Percentiles rank a stretch among this genome's conserved stretches.
Evolutionary conservation across 176 grass and related monocot species (phyloP).

Genomic region (Dactylis glomerata): DNA sequence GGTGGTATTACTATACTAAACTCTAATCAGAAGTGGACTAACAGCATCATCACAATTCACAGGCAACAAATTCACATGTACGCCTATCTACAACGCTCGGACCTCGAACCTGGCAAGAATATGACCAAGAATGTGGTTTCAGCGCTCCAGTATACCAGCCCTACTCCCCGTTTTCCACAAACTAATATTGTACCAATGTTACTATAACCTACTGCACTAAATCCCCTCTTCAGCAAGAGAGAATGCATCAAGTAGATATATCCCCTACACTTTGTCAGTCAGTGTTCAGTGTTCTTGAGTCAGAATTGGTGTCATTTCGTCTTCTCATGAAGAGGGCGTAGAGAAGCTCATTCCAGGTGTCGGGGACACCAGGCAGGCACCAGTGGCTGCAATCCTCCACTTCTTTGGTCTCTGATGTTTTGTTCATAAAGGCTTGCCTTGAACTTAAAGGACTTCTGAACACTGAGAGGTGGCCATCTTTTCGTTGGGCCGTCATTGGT

Average conservation of each 20-base stretch:
- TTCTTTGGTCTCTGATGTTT: not conserved
- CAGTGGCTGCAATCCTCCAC: constrained; percentile 84
- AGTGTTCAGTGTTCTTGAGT: not conserved
- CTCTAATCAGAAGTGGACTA: too few relatives aligned
- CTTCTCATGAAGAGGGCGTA: constrained; percentile 49
- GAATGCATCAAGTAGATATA: not conserved
- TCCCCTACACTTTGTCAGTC: not conserved
- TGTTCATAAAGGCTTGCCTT: constrained; percentile 29
- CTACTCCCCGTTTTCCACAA: too few relatives aligned
- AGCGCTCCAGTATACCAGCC: too few relatives aligned
- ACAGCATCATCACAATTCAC: too few relatives aligned
- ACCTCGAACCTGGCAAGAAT: too few relatives aligned
- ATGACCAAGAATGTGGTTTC: too few relatives aligned
- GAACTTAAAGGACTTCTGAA: constrained; percentile 45
- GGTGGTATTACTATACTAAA: too few relatives aligned
- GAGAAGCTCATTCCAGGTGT: constrained; percentile 39
- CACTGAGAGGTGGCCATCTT: constrained; percentile 67
- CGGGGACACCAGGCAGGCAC: constrained; percentile 66
- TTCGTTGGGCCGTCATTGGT: constrained; percentile 57
- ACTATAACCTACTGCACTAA: not conserved
- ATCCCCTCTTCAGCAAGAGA: not conserved
- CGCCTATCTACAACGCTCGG: too few relatives aligned
- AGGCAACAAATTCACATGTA: too few relatives aligned
- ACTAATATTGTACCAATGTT: too few relatives aligned
- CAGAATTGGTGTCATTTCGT: not conserved